Conservation (phyloP, 768 basidiomycete genomes). For the Naematelia aurantialba region DNA sequence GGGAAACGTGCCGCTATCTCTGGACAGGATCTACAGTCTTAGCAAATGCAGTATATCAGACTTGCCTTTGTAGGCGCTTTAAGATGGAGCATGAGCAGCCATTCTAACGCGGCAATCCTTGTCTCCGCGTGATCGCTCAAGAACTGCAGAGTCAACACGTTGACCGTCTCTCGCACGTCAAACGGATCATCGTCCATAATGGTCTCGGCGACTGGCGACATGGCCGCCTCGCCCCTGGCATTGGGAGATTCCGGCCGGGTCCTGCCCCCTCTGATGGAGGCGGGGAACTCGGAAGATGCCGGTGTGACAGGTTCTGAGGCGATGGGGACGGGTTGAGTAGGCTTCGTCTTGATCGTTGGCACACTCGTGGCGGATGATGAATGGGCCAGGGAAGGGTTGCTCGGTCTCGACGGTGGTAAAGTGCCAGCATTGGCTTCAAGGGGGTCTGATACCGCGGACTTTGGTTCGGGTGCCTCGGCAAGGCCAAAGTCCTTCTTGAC, state of each 20-base stretch:
- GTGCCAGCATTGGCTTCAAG: slow-evolving; percentile 51
- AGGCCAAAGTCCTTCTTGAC: slow-evolving; percentile 28
- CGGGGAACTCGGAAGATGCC: slow-evolving; percentile 39
- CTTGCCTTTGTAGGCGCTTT: slow-evolving; percentile 90
- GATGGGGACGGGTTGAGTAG: slow-evolving; percentile 12
- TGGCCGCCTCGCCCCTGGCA: slow-evolving; percentile 10
- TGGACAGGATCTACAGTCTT: slow-evolving; percentile 70
- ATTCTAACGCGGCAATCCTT: slow-evolving; percentile 88
- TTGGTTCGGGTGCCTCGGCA: not conserved
- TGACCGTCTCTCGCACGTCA: slow-evolving; percentile 88
- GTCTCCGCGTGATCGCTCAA: slow-evolving; percentile 96
- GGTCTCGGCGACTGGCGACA: slow-evolving; percentile 22
- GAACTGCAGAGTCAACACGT: slow-evolving; percentile 87
- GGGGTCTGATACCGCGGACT: slow-evolving; percentile 22
- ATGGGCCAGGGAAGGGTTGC: slow-evolving; percentile 6
- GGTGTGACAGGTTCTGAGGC: slow-evolving; percentile 45
- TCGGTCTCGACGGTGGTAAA: not conserved
- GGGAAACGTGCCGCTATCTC: slow-evolving; percentile 98
- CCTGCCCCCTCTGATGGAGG: slow-evolving; percentile 14
- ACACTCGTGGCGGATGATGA: slow-evolving; percentile 31
- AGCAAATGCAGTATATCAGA: slow-evolving; percentile 2
- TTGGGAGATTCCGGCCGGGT: slow-evolving; percentile 62
- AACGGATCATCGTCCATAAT: slow-evolving; percentile 66
- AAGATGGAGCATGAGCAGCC: slow-evolving; percentile 97
- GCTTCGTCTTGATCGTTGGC: slow-evolving; percentile 24